Percentiles rank a stretch among this genome's conserved stretches.
Evolutionary conservation across 148 eudicot genomes (phyloP).

Genomic region (Silene latifolia): DNA sequence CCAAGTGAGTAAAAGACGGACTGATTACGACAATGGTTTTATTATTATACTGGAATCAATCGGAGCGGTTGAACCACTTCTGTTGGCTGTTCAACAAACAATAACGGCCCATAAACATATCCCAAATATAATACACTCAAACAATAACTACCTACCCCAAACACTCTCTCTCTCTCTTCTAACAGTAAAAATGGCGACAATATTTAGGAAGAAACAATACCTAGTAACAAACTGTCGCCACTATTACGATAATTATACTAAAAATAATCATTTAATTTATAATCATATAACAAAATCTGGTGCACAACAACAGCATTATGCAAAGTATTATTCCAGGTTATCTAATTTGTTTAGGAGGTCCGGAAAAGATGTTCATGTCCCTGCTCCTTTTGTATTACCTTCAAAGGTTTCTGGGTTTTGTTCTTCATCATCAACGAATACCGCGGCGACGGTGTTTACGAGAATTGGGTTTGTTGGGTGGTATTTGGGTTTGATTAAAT

Average conservation of each 20-base stretch:
- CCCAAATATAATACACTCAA: too few relatives aligned
- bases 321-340: slow-evolving; percentile 19
- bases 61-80: neutral
- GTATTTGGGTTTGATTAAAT: slow-evolving; percentile 75
- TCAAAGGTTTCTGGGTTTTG: slow-evolving; percentile 12
- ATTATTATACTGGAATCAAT: too few relatives aligned
- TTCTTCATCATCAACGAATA: slow-evolving; percentile 3
- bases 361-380: slow-evolving; percentile 27
- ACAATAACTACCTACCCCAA: too few relatives aligned
- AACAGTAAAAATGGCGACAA: slow-evolving; percentile 20
- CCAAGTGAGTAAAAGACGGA: too few relatives aligned
- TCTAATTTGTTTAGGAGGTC: slow-evolving; percentile 26
- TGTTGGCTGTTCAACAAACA: neutral
- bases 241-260: neutral
- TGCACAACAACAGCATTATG: neutral
- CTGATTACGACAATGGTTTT: too few relatives aligned
- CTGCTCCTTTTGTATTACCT: slow-evolving; percentile 8
- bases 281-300: neutral
- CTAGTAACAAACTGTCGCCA: slow-evolving; percentile 2
- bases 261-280: neutral
- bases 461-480: slow-evolving; percentile 52
- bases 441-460: neutral
- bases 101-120: neutral
- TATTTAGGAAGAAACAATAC: slow-evolving; percentile 7
- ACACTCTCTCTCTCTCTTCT: neutral